Conservation (phyloP, 179 eudicot species). For the Beta corolliflora region DNA sequence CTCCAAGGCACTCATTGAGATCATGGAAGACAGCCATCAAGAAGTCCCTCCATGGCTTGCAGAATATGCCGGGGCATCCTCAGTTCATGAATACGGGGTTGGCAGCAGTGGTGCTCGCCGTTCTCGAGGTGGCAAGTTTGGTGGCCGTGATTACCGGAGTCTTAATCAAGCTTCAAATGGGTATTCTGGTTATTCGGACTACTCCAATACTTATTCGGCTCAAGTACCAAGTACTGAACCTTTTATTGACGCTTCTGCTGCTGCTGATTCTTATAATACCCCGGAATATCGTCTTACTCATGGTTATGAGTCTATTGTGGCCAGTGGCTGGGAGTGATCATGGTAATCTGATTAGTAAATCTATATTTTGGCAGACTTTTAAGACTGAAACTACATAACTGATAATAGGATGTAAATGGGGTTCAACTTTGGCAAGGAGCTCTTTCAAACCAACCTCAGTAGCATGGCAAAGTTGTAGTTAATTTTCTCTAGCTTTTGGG, state of each 20-base stretch:
- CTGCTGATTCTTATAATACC: slow-evolving; percentile 13
- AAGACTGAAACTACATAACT: not conserved
- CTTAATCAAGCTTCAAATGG: slow-evolving; percentile 16
- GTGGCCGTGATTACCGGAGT: slow-evolving; percentile 53
- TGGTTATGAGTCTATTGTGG: slow-evolving; percentile 40
- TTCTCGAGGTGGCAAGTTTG: slow-evolving; percentile 44
- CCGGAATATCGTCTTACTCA: slow-evolving; percentile 19
- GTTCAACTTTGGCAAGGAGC: not conserved
- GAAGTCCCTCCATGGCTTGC: slow-evolving; percentile 65
- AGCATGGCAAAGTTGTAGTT: not conserved
- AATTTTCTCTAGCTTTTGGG: not conserved
- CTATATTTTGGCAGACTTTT: slow-evolving; percentile 6
- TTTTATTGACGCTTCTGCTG: not conserved
- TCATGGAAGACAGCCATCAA: slow-evolving; percentile 70
- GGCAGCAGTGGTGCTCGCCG: slow-evolving; percentile 35
- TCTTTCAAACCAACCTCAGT: not conserved
- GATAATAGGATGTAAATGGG: slow-evolving; percentile 11
- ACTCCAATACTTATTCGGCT: slow-evolving; percentile 35
- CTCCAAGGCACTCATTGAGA: slow-evolving; percentile 59
- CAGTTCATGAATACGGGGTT: slow-evolving; percentile 24
- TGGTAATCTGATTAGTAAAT: not conserved
- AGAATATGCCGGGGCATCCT: slow-evolving; percentile 46
- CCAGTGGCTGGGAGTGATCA: slow-evolving; percentile 31
- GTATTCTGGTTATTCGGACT: not conserved
- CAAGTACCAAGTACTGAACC: slow-evolving; percentile 13